Base-by-base conservation (phyloP, 192 early-diverging fungal species). In the Cladochytrium replicatum region DNA sequence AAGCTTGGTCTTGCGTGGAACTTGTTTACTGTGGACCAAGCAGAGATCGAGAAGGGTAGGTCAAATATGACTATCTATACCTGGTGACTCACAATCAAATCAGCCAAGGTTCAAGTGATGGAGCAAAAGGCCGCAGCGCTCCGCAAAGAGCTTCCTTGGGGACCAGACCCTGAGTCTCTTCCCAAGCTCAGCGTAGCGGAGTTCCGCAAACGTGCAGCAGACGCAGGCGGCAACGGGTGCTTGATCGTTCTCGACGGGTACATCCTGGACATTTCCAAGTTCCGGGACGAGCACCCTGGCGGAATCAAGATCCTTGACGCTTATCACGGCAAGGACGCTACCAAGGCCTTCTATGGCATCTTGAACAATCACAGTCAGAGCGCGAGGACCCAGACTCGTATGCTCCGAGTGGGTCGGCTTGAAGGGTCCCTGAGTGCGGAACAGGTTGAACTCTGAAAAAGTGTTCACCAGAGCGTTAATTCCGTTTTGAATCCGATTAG, bases 181-280 rank as follows among this genome's bases (percentile, higher is more conserved):
- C 60, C 58, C 26, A 38, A 75, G 15, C 83, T 61, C 42, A 76
- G 73, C 5, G 70, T 69, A 60, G 64, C 78, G 39, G 79, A 83
- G 40, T 48, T 58, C 25, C 19, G 27, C 24, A 31, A 67, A 34
- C 57, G 68, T 57, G 77, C 82, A 53, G 63, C 75, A 55, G 61
- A 71, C 47, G 59, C 82, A 44, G 54, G 41, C 24, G 46, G 57
- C 25, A 23, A 40, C n/a, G 31, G 46, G 4, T 44, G 37, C 21
- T 58, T 48, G 44, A 48, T 69, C 9, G 32, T 63, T 3, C 39
- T 68, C 37, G 67, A 69, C 30, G 64, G 55, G 25, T 57, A 54
- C 34, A 55, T 65, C 8, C n/a, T 63, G 24, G 67, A 69, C 50
- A 55, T 69, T 1, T 22, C 49, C 22, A 25, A 40, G 9, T 69